These are phyloP conservation scores for Peribolospora kevripleyi DNA, from an alignment of 768 basidiomycete species.

Conservation along the genomic window DNA sequence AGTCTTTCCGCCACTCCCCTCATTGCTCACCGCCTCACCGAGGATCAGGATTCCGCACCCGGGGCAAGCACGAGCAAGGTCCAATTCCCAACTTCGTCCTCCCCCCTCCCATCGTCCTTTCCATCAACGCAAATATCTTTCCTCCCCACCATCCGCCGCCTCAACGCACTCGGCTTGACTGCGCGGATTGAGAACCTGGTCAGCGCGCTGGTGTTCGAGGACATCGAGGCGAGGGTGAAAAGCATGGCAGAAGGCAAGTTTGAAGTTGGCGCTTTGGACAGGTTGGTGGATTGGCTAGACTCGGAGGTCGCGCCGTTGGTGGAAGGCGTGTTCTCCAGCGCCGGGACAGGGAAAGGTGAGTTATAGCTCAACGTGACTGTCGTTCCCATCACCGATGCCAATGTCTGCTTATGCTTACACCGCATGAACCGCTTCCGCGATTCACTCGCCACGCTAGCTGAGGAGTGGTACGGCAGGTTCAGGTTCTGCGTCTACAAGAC, in stretches of 20 bases:
- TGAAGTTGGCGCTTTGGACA: constrained; percentile 31
- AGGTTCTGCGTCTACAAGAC: constrained; percentile 21
- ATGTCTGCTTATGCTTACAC: constrained; percentile 23
- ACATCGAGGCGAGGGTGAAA: constrained; percentile 50
- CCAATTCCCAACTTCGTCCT: constrained; percentile 2
- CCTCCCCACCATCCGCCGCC: constrained; percentile 2
- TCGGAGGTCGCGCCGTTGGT: constrained; percentile 65
- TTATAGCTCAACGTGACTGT: neutral
- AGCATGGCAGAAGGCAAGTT: constrained; percentile 40
- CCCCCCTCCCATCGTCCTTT: constrained; percentile 4
- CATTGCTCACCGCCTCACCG: too few relatives aligned
- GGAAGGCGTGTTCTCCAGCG: constrained; percentile 44
- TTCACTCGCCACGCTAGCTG: neutral
- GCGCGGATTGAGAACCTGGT: constrained; percentile 66
- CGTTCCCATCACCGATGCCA: neutral
- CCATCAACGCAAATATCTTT: neutral
- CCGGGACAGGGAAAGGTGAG: constrained; percentile 35
- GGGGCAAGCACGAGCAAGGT: neutral
- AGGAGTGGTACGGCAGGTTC: neutral
- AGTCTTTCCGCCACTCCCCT: too few relatives aligned
- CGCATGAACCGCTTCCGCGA: constrained; percentile 28
- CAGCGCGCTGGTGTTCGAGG: constrained; percentile 58
- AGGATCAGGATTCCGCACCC: too few relatives aligned
- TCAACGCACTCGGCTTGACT: constrained; percentile 34
- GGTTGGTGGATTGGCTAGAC: constrained; percentile 50